Conservation (phyloP, 495 filamentous ascomycete species). For the Daldinia loculata region DNA sequence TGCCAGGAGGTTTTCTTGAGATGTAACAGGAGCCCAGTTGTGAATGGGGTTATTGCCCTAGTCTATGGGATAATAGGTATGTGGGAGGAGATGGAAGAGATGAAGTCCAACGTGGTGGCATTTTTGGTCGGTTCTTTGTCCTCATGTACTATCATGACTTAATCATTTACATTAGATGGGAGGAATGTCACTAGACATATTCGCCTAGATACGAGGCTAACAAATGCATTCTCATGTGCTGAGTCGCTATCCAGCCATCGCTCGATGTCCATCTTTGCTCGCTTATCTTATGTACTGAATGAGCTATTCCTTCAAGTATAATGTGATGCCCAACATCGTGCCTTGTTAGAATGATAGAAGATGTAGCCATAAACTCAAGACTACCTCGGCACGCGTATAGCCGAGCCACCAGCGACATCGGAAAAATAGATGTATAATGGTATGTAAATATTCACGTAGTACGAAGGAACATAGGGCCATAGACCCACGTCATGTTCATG, state of each 20-base stretch:
- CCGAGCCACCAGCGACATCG: slow-evolving; percentile 27
- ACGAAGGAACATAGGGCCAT: neutral
- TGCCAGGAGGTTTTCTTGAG: slow-evolving; percentile 40
- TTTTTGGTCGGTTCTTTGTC: slow-evolving; percentile 44
- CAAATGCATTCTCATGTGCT: slow-evolving; percentile 6
- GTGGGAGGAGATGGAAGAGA: slow-evolving; percentile 40
- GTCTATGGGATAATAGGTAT: slow-evolving; percentile 44
- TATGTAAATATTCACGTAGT: neutral
- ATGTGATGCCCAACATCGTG: neutral
- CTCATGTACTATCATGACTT: slow-evolving; percentile 40
- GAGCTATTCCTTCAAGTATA: neutral
- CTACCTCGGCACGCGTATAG: neutral
- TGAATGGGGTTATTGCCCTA: slow-evolving; percentile 41
- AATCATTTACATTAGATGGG: slow-evolving; percentile 34
- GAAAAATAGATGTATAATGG: neutral
- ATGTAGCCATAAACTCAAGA: neutral
- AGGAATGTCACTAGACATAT: slow-evolving; percentile 33
- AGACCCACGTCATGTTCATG: neutral
- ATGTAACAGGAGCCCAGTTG: slow-evolving; percentile 32
- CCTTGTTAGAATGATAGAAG: neutral
- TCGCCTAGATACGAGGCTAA: slow-evolving; percentile 16
- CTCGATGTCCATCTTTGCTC: neutral
- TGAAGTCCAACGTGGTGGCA: slow-evolving; percentile 41
- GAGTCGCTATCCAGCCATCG: neutral
- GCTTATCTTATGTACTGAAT: neutral